Evolutionary conservation across 345 rosid genomes (phyloP).

Genomic region (Pistacia vera): DNA sequence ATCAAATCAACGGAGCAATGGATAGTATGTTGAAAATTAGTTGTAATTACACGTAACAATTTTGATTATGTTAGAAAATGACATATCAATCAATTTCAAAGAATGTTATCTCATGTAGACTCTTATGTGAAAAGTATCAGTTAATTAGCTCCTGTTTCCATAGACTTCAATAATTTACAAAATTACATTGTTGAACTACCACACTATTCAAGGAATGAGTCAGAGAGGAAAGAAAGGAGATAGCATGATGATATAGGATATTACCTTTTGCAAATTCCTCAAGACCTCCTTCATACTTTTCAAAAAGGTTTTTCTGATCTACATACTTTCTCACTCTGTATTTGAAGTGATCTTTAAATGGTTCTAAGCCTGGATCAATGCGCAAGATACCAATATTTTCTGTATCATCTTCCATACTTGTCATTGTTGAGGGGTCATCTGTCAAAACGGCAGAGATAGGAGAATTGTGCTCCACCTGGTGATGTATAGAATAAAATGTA

Average conservation of each 20-base stretch:
- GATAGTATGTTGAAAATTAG: not conserved
- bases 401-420: constrained; percentile 34
- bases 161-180: not conserved
- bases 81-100: not conserved
- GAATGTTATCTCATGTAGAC: not conserved
- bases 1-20: not conserved
- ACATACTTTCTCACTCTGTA: constrained; percentile 52
- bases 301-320: constrained; percentile 57
- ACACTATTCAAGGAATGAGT: not conserved
- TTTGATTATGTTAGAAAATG: not conserved
- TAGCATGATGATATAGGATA: constrained; percentile 15
- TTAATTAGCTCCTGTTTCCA: not conserved
- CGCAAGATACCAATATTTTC: constrained; percentile 50
- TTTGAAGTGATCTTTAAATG: constrained; percentile 63
- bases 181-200: not conserved
- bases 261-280: constrained; percentile 72
- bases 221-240: not conserved
- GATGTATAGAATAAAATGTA: not conserved
- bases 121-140: not conserved
- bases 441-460: constrained; percentile 46
- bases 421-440: constrained; percentile 42
- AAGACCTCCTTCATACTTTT: constrained; percentile 65
- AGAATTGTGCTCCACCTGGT: constrained; percentile 27
- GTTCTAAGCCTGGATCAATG: constrained; percentile 51
- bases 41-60: not conserved